Base-by-base conservation (phyloP, 2,329 filamentous ascomycete genomes). In the Cladosporium sp. region DNA sequence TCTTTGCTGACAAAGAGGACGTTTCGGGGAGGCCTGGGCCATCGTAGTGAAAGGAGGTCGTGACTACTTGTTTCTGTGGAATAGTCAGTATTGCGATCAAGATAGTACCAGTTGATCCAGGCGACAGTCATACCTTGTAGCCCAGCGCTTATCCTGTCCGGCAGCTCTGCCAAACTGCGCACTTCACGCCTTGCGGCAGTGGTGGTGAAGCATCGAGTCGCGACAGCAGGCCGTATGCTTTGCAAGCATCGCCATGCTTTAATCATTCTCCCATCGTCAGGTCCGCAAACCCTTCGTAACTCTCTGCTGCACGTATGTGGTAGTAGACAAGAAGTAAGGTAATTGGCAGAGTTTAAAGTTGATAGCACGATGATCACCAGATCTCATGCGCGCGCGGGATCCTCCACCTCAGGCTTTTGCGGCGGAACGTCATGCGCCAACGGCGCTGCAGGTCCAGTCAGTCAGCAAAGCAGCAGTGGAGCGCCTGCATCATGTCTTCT, bases 1-100 rank as follows among this genome's bases (percentile, higher is more conserved):
- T 82, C 76, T 64, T 88, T 88, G 65, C 84, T 83, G 39, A 86
- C 78, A 50, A 88, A 69, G 52, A 88, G 73, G 47, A 88, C 72
- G 58, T 87, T 88, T 45, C 80, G 78, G 2, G 83, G 84, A 30
- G 83, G 82, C 13, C 76, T 73, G 4, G 83, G 81, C 84, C 84
- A 88, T 69, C 80, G 76, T 30, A 87, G 71, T 54, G 78, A 79
- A 32, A 86, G 75, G 2, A 86, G 74, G 52, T 84, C 82, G 60
- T 78, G 79, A 22, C 73, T 69, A 22, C 68, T 72, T 15, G 73
- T 79, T 63, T 83, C 81, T 80, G 63, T 35, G 18, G 41, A 9
- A 3, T 18, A 33, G 51, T 67, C 46, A 69, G 59, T 52, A 40
- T 35, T 35, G 18, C 12, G 20, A 25, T 11, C 18, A 4, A n/a